phyloP scores from a whole-genome alignment of 208 protist species.

The Trypanosoma congolense region DNA sequence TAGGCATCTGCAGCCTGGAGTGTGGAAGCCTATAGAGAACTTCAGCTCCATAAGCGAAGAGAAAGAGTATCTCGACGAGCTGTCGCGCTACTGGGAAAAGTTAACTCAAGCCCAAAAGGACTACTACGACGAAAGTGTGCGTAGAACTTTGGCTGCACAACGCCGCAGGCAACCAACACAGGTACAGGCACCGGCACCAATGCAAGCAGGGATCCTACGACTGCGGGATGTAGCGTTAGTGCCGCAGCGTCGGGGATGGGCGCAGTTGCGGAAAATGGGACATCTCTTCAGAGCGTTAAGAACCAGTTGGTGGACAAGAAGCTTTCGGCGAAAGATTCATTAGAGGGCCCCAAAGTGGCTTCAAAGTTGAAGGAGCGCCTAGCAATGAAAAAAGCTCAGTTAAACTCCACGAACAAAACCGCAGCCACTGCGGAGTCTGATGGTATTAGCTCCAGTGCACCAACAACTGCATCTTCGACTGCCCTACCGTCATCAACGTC shows the following conservation, averaged over 20 bases:
- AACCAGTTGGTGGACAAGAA: slow-evolving; percentile 46
- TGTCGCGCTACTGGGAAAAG: slow-evolving; percentile 66
- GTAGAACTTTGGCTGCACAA: slow-evolving; percentile 33
- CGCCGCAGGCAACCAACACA: slow-evolving; percentile 11
- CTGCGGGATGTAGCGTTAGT: too few relatives aligned
- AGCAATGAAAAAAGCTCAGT: slow-evolving; percentile 26
- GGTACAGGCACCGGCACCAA: too few relatives aligned
- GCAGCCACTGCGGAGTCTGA: slow-evolving; percentile 4
- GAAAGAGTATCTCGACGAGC: slow-evolving; percentile 42
- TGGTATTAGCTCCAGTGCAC: neutral
- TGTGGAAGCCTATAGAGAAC: slow-evolving; percentile 39
- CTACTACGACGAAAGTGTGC: slow-evolving; percentile 78
- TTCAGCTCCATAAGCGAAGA: slow-evolving; percentile 48
- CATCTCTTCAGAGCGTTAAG: slow-evolving; percentile 39
- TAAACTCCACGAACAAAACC: slow-evolving; percentile 9
- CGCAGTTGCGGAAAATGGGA: slow-evolving; percentile 19
- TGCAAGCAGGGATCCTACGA: too few relatives aligned
- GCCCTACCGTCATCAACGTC: neutral
- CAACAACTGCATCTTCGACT: neutral
- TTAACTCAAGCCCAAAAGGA: slow-evolving; percentile 58
- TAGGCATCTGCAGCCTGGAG: slow-evolving; percentile 27
- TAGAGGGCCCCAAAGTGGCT: slow-evolving; percentile 7
- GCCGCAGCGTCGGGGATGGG: neutral
- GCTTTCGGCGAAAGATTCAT: slow-evolving; percentile 12
- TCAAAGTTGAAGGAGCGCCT: slow-evolving; percentile 22